Conservation (phyloP, 306 rosid species). For the Elaeagnus macrophylla region DNA sequence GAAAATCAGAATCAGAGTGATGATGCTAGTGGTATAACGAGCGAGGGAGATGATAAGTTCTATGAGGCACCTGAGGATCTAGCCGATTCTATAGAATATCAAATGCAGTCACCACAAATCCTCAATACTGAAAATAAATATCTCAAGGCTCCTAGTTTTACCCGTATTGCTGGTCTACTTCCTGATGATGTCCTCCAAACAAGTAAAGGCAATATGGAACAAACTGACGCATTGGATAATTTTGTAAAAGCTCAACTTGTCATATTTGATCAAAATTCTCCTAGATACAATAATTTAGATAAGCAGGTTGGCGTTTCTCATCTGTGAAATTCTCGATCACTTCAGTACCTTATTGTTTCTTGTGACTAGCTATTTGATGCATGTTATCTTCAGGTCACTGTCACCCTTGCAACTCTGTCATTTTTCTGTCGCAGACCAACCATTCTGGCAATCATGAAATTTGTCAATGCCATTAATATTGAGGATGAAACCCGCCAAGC, state of each 20-base stretch:
- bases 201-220: constrained; percentile 32
- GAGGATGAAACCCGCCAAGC: constrained; percentile 46
- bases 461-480: constrained; percentile 62
- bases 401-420: constrained; percentile 77
- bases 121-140: constrained; percentile 23
- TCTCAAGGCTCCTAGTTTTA: constrained; percentile 46
- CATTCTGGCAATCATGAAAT: constrained; percentile 79
- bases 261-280: constrained; percentile 63
- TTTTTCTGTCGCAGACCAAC: constrained; percentile 91
- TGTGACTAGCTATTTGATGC: constrained; percentile 13
- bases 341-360: constrained; percentile 8
- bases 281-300: constrained; percentile 57
- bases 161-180: constrained; percentile 67
- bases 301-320: constrained; percentile 52
- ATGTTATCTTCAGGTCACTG: constrained; percentile 48
- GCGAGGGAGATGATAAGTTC: constrained; percentile 71
- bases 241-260: constrained; percentile 88
- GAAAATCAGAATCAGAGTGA: constrained; percentile 26
- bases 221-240: constrained; percentile 50
- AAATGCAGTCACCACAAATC: constrained; percentile 39
- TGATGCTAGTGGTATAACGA: constrained; percentile 28
- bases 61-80: constrained; percentile 85
- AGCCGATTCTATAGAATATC: constrained; percentile 43
- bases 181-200: constrained; percentile 42
- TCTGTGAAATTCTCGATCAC: constrained; percentile 12